phyloP scores from a whole-genome alignment of 2,329 filamentous ascomycete species.

The Fusarium fracticaudum region DNA sequence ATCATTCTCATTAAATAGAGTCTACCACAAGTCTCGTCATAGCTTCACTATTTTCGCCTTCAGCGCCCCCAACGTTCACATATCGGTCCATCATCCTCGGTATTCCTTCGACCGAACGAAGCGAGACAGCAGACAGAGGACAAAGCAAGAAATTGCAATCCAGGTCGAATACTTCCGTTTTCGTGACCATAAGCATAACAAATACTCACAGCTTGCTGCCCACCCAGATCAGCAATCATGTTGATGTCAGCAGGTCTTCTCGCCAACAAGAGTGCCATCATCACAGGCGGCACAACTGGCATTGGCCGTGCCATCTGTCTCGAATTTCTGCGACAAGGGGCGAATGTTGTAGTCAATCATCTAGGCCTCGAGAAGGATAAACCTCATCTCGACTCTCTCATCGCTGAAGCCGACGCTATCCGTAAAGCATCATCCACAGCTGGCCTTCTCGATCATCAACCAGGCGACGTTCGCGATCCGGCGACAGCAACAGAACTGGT shows the following conservation, averaged over 20 bases:
- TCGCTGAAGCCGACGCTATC: slow-evolving; percentile 61
- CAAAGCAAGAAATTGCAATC: background rate
- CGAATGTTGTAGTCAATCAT: slow-evolving; percentile 83
- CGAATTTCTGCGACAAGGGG: slow-evolving; percentile 80
- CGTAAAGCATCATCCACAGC: slow-evolving; percentile 53
- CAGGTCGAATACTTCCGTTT: background rate
- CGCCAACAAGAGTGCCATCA: slow-evolving; percentile 79
- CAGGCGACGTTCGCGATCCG: slow-evolving; percentile 81
- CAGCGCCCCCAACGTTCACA: background rate
- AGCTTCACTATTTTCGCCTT: background rate
- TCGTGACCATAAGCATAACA: background rate
- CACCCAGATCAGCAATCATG: slow-evolving; percentile 47
- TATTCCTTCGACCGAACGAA: background rate
- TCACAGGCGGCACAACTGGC: slow-evolving; percentile 87
- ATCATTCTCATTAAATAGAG: background rate
- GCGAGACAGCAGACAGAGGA: background rate
- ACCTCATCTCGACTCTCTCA: slow-evolving; percentile 62
- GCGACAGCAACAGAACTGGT: slow-evolving; percentile 77
- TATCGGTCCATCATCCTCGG: slow-evolving; percentile 1
- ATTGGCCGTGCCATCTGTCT: slow-evolving; percentile 88
- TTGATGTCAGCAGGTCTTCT: slow-evolving; percentile 65
- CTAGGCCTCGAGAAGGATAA: slow-evolving; percentile 67
- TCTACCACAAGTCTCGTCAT: background rate
- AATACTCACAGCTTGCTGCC: background rate
- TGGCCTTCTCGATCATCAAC: slow-evolving; percentile 71